Conservation (phyloP, 495 filamentous ascomycete genomes). For the Xylaria acuta region DNA sequence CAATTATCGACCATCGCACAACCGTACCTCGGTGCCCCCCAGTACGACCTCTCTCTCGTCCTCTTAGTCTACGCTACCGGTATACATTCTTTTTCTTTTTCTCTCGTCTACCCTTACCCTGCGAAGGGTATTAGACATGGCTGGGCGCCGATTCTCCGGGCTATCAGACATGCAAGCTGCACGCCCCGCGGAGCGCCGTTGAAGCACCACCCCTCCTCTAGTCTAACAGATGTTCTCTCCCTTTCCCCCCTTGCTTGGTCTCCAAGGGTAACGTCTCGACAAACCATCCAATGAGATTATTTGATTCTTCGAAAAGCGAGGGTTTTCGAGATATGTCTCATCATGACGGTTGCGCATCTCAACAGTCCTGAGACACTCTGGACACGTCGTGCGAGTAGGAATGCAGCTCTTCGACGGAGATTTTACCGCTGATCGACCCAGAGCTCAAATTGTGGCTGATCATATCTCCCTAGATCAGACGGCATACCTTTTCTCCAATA, state of each 20-base stretch:
- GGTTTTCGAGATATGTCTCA: slow-evolving; percentile 39
- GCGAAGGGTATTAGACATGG: slow-evolving; percentile 31
- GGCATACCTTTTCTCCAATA: neutral
- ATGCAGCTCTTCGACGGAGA: slow-evolving; percentile 18
- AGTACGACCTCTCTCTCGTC: neutral
- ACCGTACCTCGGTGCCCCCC: slow-evolving; percentile 9
- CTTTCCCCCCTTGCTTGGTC: slow-evolving; percentile 7
- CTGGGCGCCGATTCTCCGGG: slow-evolving; percentile 25
- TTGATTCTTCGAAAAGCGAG: slow-evolving; percentile 1
- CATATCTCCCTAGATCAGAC: slow-evolving; percentile 15
- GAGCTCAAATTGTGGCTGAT: slow-evolving; percentile 8
- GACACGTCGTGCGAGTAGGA: slow-evolving; percentile 10
- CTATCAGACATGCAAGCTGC: slow-evolving; percentile 39
- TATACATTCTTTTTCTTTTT: neutral
- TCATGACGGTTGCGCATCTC: slow-evolving; percentile 41
- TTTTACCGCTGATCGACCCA: slow-evolving; percentile 23
- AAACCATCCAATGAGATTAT: slow-evolving; percentile 39
- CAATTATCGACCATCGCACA: slow-evolving; percentile 22
- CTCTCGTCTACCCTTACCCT: slow-evolving; percentile 32
- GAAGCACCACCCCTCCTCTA: slow-evolving; percentile 33
- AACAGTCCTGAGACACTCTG: slow-evolving; percentile 37
- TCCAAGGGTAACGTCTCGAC: slow-evolving; percentile 32
- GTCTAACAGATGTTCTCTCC: slow-evolving; percentile 5
- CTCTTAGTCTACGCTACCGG: neutral
- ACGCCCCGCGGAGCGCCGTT: slow-evolving; percentile 38